These are phyloP conservation scores for Nicotiana undulata DNA, from an alignment of 257 asterid species.

Conservation along the genomic window DNA sequence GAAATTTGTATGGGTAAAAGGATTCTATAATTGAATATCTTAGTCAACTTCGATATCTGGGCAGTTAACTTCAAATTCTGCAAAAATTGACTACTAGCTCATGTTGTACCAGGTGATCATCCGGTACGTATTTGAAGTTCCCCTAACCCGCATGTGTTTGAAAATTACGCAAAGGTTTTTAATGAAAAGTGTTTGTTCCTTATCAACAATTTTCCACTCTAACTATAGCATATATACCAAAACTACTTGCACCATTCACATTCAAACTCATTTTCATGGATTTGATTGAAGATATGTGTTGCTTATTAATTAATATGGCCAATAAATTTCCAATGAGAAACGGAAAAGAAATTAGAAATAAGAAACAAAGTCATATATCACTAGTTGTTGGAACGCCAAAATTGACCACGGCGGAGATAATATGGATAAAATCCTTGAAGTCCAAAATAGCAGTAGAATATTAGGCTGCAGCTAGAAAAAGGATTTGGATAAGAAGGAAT, in stretches of 20 bases:
- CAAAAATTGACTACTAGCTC: neutral
- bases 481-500: conserved; percentile 2
- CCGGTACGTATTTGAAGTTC: neutral
- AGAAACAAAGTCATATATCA: conserved; percentile 2
- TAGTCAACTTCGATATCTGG: neutral
- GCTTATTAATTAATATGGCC: neutral
- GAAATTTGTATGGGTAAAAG: neutral
- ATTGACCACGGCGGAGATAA: neutral
- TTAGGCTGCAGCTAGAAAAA: neutral
- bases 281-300: neutral
- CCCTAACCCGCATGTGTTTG: neutral
- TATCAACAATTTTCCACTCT: too few relatives aligned
- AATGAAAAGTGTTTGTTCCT: too few relatives aligned
- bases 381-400: conserved; percentile 4
- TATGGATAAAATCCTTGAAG: conserved; percentile 2
- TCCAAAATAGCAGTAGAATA: conserved; percentile 1
- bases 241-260: too few relatives aligned
- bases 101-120: neutral
- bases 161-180: neutral
- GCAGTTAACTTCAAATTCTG: neutral
- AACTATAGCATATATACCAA: too few relatives aligned
- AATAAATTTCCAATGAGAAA: neutral
- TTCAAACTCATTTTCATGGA: neutral
- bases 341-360: neutral
- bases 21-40: neutral